Evolutionary conservation across 2,329 filamentous ascomycete species (phyloP).

Genomic region (Alternaria sp.): DNA sequence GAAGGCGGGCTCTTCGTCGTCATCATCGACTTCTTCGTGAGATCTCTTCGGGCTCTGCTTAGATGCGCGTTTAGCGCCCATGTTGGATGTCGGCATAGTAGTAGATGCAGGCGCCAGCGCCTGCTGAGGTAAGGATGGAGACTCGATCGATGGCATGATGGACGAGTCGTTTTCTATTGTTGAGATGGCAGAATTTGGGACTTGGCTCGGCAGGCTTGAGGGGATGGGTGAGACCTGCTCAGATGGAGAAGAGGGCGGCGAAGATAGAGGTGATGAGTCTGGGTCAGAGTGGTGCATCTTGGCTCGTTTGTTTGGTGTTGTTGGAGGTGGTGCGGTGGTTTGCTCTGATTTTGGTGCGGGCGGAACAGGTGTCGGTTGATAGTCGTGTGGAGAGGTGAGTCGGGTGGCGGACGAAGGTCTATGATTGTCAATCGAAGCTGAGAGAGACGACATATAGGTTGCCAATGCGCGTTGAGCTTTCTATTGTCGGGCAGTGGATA

Average conservation of each 20-base stretch:
- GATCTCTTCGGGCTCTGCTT: conserved; percentile 13
- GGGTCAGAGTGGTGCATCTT: conserved; percentile 9
- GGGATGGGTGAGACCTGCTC: neutral
- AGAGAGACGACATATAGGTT: neutral
- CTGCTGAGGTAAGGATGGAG: neutral
- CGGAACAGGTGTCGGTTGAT: neutral
- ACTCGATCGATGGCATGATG: neutral
- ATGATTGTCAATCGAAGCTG: neutral
- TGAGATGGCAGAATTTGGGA: neutral
- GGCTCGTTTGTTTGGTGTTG: conserved; percentile 5
- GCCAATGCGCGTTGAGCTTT: neutral
- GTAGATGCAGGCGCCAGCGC: neutral
- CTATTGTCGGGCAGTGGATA: neutral
- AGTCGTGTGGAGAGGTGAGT: neutral
- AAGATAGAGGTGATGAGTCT: conserved; percentile 21
- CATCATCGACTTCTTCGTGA: conserved; percentile 5
- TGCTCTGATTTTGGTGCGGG: neutral
- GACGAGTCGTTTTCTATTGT: neutral
- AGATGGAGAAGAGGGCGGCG: neutral
- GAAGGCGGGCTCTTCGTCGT: neutral
- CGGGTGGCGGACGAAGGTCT: conserved; percentile 9
- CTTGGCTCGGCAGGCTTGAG: neutral
- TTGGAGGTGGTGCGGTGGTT: conserved; percentile 1
- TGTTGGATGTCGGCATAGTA: neutral
- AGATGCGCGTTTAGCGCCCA: neutral